phyloP scores from a whole-genome alignment of 1,284 basidiomycete species.

The Cryptococcus sp. region DNA sequence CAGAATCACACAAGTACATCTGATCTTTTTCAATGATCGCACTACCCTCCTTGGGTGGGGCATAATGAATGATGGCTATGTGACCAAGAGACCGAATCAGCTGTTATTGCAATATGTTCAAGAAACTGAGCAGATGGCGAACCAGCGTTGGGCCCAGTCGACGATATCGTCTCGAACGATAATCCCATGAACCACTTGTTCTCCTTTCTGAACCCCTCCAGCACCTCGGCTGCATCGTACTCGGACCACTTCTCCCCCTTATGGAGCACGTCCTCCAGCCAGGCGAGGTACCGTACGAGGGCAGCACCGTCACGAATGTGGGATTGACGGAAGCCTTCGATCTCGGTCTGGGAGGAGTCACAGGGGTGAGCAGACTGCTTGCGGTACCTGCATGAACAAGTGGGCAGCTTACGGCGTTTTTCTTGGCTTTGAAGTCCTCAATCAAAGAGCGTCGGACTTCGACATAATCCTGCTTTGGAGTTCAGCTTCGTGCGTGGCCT shows the following conservation, averaged over 20 bases:
- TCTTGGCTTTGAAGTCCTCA: conserved; percentile 80
- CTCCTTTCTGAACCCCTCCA: conserved; percentile 76
- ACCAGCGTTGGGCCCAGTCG: conserved; percentile 83
- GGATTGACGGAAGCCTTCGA: conserved; percentile 82
- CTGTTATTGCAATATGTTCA: background rate
- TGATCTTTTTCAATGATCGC: conserved; percentile 71
- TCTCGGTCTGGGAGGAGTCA: conserved; percentile 59
- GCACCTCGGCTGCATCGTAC: conserved; percentile 70
- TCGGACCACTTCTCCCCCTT: conserved; percentile 69
- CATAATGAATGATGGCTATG: conserved; percentile 89
- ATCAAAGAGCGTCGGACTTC: conserved; percentile 68
- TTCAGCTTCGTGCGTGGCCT: conserved; percentile 13
- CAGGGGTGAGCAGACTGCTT: no score
- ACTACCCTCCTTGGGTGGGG: conserved; percentile 70
- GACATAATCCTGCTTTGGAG: conserved; percentile 55
- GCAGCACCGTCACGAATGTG: conserved; percentile 91
- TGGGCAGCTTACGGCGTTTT: conserved; percentile 59
- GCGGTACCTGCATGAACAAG: background rate
- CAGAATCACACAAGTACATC: conserved; percentile 94
- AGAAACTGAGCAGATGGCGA: conserved; percentile 34
- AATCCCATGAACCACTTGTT: conserved; percentile 77
- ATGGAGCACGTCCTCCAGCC: conserved; percentile 81
- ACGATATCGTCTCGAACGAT: conserved; percentile 90
- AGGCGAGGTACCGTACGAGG: conserved; percentile 81
- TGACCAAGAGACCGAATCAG: background rate